These are phyloP conservation scores for Hanseniaspora lachancei DNA, from an alignment of 805 yeast species.

Conservation along the genomic window DNA sequence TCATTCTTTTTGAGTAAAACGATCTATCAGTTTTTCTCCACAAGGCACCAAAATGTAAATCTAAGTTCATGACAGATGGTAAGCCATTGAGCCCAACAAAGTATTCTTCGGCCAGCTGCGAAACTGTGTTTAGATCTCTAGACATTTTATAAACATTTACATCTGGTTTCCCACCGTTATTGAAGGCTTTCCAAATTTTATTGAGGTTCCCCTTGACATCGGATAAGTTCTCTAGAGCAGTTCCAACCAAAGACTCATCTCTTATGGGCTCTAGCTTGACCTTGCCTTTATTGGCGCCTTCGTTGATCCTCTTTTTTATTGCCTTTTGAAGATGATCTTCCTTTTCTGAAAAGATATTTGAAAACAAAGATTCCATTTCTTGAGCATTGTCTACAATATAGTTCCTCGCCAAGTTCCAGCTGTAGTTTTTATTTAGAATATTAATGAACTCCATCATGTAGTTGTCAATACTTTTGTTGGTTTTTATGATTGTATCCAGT, in stretches of 20 bases:
- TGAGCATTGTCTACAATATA: conserved; percentile 9
- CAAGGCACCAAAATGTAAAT: conserved; percentile 22
- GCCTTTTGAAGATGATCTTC: neutral
- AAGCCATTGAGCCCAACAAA: conserved; percentile 22
- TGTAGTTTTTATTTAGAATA: conserved; percentile 5
- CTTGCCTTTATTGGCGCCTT: neutral
- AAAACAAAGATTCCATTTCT: conserved; percentile 5
- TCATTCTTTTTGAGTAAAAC: conserved; percentile 22
- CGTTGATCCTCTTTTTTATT: neutral
- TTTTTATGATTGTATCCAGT: neutral
- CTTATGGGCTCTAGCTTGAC: conserved; percentile 7
- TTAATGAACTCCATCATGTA: conserved; percentile 11
- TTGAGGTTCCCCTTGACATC: neutral
- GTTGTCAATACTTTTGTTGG: conserved; percentile 2
- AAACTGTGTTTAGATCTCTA: conserved; percentile 21
- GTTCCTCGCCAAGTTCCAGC: conserved; percentile 10
- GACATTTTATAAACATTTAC: conserved; percentile 18
- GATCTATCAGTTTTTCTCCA: conserved; percentile 24
- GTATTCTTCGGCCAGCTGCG: conserved; percentile 23
- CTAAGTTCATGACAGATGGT: conserved; percentile 22
- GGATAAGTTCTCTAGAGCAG: conserved; percentile 1
- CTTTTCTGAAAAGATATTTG: neutral
- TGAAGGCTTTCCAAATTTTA: neutral
- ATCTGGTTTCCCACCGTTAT: neutral
- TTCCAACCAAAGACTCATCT: neutral